Conservation (phyloP, 2,329 filamentous ascomycete species). For the Alternaria gaisen region DNA sequence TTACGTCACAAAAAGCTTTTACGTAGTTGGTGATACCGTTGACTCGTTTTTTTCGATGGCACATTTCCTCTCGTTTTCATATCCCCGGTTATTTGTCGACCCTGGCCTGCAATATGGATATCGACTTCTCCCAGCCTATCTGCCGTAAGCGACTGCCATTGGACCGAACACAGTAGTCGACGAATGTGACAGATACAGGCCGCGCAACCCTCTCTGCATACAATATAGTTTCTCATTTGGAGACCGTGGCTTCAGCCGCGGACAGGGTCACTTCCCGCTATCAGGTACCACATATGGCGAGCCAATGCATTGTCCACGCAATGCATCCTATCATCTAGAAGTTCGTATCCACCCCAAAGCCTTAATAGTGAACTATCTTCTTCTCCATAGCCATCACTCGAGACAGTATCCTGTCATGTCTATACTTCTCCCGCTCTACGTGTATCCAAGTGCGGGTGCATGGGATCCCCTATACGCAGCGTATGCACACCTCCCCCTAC, state of each 20-base stretch:
- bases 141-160: conserved; percentile 7
- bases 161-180: conserved; percentile 1
- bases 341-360: background rate
- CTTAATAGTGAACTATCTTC: background rate
- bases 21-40: background rate
- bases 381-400: background rate
- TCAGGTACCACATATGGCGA: conserved; percentile 15
- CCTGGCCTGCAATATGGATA: conserved; percentile 10
- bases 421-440: conserved; percentile 61
- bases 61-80: background rate
- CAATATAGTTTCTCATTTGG: conserved; percentile 12
- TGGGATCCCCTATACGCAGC: conserved; percentile 60
- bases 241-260: conserved; percentile 5
- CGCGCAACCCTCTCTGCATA: background rate
- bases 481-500: conserved; percentile 38
- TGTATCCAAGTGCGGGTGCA: conserved; percentile 59
- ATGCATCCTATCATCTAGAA: background rate
- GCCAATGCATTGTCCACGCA: background rate
- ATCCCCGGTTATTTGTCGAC: conserved; percentile 15
- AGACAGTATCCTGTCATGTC: conserved; percentile 32
- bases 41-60: background rate
- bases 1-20: background rate
- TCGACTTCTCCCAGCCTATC: conserved; percentile 4
- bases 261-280: conserved; percentile 10
- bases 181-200: background rate